Evolutionary conservation across 495 filamentous ascomycete species (phyloP), one percentile per base, ranked within the genome.

Genomic region (Lasiosphaeris hirsuta): DNA sequence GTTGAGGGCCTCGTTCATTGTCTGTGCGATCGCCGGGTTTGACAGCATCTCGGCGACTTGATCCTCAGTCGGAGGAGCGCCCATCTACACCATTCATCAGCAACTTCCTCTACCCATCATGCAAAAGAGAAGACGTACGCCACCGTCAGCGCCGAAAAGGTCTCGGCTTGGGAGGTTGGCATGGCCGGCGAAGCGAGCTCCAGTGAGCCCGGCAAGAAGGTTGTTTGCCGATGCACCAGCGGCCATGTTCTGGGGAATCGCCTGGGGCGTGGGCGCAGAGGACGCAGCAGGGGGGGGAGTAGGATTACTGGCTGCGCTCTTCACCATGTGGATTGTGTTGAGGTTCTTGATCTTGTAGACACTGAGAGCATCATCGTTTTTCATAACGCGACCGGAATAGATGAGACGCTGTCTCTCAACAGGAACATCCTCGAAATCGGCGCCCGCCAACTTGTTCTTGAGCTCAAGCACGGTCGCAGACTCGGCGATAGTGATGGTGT

Each of bases 271-370:
- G 11, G 83, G 70, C 13, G 81, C 62, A 14, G 81, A 65, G 10
- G 82, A 67, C 10, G 81, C 42, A 34, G 84, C 70, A 11, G 84
- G 78, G 48, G 81, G 82, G 56, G 87, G 82, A 14, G 86, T 80
- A 54, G 85, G 82, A 69, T 96, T 97, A 78, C 93, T 97, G 19
- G 86, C 87, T 34, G 95, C 95, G 63, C 90, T 90, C 72, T 95
- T 96, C 54, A 99, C 95, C 65, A 99, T 79, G 71, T 99, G 95
- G 57, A 97, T 84, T 8, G 94, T 97, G 67, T 97, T 90, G n/a
- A 90, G 88, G 54, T 90, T 83, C 74, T 97, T 96, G 72, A 99
- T 90, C 75, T 96, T 99, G 75, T 95, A 96, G 19, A 84, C 81
- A 52, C 78, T 84, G 42, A 99, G 72, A 0, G 88, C 87, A 59